These are phyloP conservation scores for Cicer yamashitae DNA, from an alignment of 306 rosid species.

Conservation along the genomic window DNA sequence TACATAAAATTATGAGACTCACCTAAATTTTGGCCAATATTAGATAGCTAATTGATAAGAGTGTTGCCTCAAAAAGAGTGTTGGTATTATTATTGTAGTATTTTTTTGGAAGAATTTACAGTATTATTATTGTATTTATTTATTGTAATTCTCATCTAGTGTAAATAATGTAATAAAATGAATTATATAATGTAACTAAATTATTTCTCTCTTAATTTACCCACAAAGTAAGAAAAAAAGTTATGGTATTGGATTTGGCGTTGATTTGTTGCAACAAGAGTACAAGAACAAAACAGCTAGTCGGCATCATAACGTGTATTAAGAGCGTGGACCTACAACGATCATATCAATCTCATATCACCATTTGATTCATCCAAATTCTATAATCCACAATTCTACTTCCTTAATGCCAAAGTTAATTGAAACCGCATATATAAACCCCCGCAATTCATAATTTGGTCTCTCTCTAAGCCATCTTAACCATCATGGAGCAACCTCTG, in stretches of 20 bases:
- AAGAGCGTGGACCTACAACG: constrained; percentile 33
- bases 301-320: constrained; percentile 33
- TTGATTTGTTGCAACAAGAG: not conserved
- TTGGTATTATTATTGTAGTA: too few species aligned
- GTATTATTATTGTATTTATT: too few species aligned
- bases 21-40: too few species aligned
- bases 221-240: not conserved
- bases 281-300: not conserved
- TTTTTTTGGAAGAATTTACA: too few species aligned
- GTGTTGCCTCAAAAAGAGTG: too few species aligned
- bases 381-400: constrained; percentile 39
- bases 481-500: constrained; percentile 75
- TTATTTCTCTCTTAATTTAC: not conserved
- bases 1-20: too few species aligned
- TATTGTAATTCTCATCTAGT: too few species aligned
- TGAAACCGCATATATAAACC: constrained; percentile 35
- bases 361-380: constrained; percentile 34
- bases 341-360: not conserved
- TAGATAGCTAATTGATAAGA: too few species aligned
- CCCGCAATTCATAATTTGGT: not conserved
- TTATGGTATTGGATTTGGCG: not conserved
- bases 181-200: too few species aligned
- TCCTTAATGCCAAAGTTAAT: constrained; percentile 51
- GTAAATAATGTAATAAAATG: too few species aligned
- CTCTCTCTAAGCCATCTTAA: not conserved